Evolutionary conservation across 148 eudicot genomes (phyloP), one percentile per base, ranked within the genome.

Genomic region (Cornus controversa): DNA sequence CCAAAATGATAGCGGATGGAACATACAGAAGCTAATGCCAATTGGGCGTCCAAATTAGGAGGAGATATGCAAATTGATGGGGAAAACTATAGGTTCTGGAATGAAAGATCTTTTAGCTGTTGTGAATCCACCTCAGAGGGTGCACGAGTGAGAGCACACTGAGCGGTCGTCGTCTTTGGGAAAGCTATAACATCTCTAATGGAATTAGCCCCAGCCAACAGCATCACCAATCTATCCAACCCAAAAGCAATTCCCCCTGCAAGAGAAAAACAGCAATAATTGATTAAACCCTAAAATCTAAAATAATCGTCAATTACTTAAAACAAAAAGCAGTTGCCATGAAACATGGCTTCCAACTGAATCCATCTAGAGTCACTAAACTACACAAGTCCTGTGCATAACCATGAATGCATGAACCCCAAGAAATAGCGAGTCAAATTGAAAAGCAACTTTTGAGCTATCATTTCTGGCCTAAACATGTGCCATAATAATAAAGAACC

Each of bases 161-260:
- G 98, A 42, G 98, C 99, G 0, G 97, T 88, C 23, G 89, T 83
- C 1, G 97, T 96, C 86, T 96, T 96, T 2, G 99, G 99, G 80
- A 96, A 96, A 67, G 99, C 99, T 13, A 96, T 96, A 6, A 96
- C 99, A 36, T 96, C 99, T 69, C 98, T 84, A 74, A 96, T 96
- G 42, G 97, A 91, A 79, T 82, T 87, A 50, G 98, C 88, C 64
- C 97, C 97, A 25, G 94, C 90, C 79, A 93, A 82, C 24, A 96
- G 85, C 99, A 96, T 96, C 76, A 88, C 93, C 85, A 96, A 82
- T 76, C 99, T 86, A 84, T 96, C 99, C 83, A 96, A 79, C 40
- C 99, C 99, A 77, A 66, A 96, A 16, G 99, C 98, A 74, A 96
- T 96, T 58, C 99, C 99, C 65, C 99, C 98, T 96, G 93, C 78